Evolutionary conservation across 2,329 filamentous ascomycete genomes (phyloP), one percentile per base, ranked within the genome.

Genomic region (Curvularia lunata): DNA sequence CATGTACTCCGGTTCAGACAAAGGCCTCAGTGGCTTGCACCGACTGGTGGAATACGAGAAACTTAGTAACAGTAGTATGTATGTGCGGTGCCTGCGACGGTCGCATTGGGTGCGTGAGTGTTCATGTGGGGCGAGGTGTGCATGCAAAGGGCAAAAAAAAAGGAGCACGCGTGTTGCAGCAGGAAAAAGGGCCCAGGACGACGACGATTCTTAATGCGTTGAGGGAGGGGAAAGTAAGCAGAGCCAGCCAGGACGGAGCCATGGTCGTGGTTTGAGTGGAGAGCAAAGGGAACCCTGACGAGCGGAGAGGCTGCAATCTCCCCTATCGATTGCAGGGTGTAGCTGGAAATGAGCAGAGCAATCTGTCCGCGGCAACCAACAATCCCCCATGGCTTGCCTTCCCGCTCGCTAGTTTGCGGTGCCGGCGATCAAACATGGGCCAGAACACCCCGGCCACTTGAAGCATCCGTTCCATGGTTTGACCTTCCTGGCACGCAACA

Each of bases 371-470:
- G 62, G 62, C 64, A 53, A 28, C 38, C 38, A 40, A 32, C 46
- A 40, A 42, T 30, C 42, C 27, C 32, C 34, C 34, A 5, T n/a
- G 12, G 6, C 16, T 3, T n/a, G 34, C 34, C 37, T 41, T 55
- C 54, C 58, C 51, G 53, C 56, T 63, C 64, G 62, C 68, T 65
- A 69, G 66, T 69, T 71, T 72, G 67, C 63, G 47, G 52, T 50
- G 51, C 55, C 46, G 68, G 48, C 61, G 70, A 73, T 73, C 70
- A 73, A 65, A 73, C 70, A 50, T 25, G 37, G 58, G 54, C 56
- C 52, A 52, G 28, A 45, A 48, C 47, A 47, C 50, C 41, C 41
- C 25, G 41, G 21, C 54, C 54, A 45, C 52, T 58, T 42, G 42
- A 51, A 51, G 58, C 54, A 47, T 58, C 23, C 41, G 41, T 43